Percentiles rank a stretch among this genome's conserved stretches.
Evolutionary conservation across 140 eudicot genomes (phyloP).

Genomic region (Ambrosia hybrid): DNA sequence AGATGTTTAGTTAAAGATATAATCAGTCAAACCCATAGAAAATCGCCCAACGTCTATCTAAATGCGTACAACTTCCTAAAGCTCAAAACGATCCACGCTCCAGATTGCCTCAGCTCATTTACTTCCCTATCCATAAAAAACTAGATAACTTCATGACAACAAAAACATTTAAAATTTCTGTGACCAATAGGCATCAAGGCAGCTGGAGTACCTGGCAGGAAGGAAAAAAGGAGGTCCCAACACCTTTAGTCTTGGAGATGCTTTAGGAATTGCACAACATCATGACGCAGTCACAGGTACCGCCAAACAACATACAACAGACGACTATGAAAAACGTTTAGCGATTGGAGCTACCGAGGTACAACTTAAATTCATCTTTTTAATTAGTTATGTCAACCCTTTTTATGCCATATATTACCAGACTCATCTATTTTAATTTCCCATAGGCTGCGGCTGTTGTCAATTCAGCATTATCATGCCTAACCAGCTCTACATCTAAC

Average conservation of each 20-base stretch:
- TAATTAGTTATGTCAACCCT: too few relatives aligned
- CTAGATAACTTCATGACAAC: not conserved
- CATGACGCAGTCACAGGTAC: constrained; percentile 95
- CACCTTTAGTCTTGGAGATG: constrained; percentile 79
- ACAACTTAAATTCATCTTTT: too few relatives aligned
- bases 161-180: not conserved
- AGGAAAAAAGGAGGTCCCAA: constrained; percentile 47
- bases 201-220: constrained; percentile 75
- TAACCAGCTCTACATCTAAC: constrained; percentile 40
- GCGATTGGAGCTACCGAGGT: too few relatives aligned
- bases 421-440: not conserved
- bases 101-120: not conserved
- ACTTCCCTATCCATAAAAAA: not conserved
- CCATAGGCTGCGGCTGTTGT: too few relatives aligned
- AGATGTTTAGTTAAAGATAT: constrained; percentile 1
- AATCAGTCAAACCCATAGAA: not conserved
- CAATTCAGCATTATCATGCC: constrained; percentile 72
- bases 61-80: too few relatives aligned
- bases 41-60: not conserved
- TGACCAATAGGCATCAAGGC: constrained; percentile 70
- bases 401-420: too few relatives aligned
- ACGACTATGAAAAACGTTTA: too few relatives aligned
- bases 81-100: too few relatives aligned
- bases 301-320: constrained; percentile 24
- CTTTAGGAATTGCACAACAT: constrained; percentile 93